Evolutionary conservation across 139 green algal genomes (phyloP).

Genomic region (Coelastrella sp.): DNA sequence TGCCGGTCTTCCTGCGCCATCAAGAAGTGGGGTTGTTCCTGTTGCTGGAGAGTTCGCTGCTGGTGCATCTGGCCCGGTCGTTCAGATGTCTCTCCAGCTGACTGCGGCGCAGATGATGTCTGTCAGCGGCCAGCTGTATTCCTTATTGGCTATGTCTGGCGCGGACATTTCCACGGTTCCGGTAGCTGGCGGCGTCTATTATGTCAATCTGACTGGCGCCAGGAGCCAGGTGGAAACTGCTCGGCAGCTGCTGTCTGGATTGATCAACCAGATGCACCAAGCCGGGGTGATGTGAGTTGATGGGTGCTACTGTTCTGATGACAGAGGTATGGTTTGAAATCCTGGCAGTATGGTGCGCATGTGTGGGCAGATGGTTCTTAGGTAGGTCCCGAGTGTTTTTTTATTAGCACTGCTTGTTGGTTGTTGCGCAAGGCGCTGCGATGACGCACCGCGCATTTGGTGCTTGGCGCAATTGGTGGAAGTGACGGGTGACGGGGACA

Average conservation of each 20-base stretch:
- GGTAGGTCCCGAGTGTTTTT: too few species aligned
- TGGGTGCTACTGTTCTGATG: too few species aligned
- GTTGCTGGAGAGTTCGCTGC: neutral
- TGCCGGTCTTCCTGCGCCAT: neutral
- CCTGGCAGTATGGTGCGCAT: too few species aligned
- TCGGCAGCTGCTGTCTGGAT: conserved; percentile 4
- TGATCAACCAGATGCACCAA: conserved; percentile 25
- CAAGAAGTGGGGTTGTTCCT: neutral
- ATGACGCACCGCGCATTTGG: too few species aligned
- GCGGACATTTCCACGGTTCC: neutral
- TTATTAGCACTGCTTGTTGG: too few species aligned
- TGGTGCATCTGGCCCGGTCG: neutral
- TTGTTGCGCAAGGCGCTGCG: too few species aligned
- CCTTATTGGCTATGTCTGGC: conserved; percentile 17
- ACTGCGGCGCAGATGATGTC: neutral
- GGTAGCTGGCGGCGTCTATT: conserved; percentile 8
- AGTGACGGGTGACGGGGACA: too few species aligned
- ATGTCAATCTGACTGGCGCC: conserved; percentile 11
- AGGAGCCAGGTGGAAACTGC: conserved; percentile 33
- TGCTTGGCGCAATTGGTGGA: too few species aligned
- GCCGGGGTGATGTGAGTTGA: neutral
- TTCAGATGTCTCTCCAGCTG: conserved; percentile 28
- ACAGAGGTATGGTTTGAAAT: too few species aligned
- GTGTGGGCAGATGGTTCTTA: too few species aligned
- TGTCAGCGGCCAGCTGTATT: conserved; percentile 9